Percentiles rank a stretch among this genome's conserved stretches.
Evolutionary conservation across 257 asterid species (phyloP).

Genomic region (Fraxinus cuspidata): DNA sequence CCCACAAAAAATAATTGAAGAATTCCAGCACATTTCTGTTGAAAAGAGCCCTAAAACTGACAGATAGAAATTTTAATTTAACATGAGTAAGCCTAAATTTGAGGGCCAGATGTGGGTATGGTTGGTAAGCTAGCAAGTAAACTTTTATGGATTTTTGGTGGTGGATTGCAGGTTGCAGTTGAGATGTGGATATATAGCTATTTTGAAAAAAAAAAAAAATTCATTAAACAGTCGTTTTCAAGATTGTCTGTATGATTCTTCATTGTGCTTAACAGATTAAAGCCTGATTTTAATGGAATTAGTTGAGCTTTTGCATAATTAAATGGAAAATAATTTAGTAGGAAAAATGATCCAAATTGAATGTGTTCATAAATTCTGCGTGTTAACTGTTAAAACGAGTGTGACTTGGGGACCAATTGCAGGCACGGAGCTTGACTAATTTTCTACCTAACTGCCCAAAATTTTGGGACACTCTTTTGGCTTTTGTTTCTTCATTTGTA

Average conservation of each 20-base stretch:
- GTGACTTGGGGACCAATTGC: neutral
- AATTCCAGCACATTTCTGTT: constrained; percentile 4
- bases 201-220: neutral
- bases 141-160: constrained; percentile 24
- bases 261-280: neutral
- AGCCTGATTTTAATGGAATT: neutral
- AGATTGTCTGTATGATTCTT: neutral
- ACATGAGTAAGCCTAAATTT: constrained; percentile 19
- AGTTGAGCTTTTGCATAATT: neutral
- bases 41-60: constrained; percentile 10
- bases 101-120: constrained; percentile 6
- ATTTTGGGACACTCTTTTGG: neutral
- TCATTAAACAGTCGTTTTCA: neutral
- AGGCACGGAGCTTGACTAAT: neutral
- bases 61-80: constrained; percentile 29
- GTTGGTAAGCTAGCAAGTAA: constrained; percentile 19
- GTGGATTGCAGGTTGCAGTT: constrained; percentile 43
- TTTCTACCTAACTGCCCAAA: neutral
- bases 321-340: neutral
- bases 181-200: constrained; percentile 30
- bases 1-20: constrained; percentile 14
- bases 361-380: neutral
- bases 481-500: neutral
- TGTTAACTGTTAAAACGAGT: neutral
- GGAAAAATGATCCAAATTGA: neutral